These are phyloP conservation scores for Dalbergia cultrata DNA, from an alignment of 306 rosid species.

Conservation along the genomic window DNA sequence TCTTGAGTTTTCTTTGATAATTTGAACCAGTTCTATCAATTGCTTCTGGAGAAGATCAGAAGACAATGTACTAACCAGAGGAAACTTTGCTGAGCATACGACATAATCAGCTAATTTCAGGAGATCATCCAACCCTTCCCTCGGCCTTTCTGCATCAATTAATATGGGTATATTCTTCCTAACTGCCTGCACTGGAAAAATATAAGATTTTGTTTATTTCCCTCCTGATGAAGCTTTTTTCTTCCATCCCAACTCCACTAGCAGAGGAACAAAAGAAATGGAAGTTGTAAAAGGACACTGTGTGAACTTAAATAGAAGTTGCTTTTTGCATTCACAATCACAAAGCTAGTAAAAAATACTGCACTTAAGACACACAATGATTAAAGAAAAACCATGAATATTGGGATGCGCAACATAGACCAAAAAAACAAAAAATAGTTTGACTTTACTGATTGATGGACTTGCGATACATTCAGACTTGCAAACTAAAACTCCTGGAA, in stretches of 20 bases:
- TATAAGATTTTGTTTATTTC: conserved; percentile 53
- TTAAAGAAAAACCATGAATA: conserved; percentile 9
- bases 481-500: conserved; percentile 26
- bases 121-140: conserved; percentile 95
- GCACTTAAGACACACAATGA: conserved; percentile 8
- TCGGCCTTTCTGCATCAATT: conserved; percentile 83
- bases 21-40: too few species aligned
- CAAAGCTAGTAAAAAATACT: neutral
- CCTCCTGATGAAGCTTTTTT: conserved; percentile 38
- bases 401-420: conserved; percentile 17
- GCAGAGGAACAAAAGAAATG: conserved; percentile 7
- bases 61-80: conserved; percentile 67
- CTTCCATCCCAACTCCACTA: conserved; percentile 20
- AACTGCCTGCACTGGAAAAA: conserved; percentile 76
- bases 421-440: conserved; percentile 15
- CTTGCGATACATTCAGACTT: conserved; percentile 17
- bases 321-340: conserved; percentile 20
- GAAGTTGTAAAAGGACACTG: conserved; percentile 12
- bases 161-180: conserved; percentile 77
- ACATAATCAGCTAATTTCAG: conserved; percentile 73
- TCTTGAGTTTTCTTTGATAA: too few species aligned
- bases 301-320: conserved; percentile 1
- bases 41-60: conserved; percentile 34
- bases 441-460: conserved; percentile 20
- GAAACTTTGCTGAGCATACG: conserved; percentile 84